Evolutionary conservation across 2,329 filamentous ascomycete species (phyloP).

Genomic region (Sphaerulina vaccinii): DNA sequence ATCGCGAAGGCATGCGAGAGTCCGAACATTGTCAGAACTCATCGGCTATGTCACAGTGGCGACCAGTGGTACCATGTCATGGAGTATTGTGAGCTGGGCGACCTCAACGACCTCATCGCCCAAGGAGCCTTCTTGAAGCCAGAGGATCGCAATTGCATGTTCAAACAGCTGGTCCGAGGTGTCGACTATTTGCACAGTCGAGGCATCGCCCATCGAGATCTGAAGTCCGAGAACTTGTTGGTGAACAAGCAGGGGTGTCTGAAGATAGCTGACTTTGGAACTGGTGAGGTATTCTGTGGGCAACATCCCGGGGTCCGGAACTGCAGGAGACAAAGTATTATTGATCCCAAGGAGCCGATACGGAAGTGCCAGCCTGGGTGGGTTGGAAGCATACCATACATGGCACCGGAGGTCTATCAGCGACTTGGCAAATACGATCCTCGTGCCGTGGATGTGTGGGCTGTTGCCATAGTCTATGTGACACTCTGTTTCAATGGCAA

Average conservation of each 20-base stretch:
- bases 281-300: constrained; percentile 80
- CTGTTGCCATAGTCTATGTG: constrained; percentile 78
- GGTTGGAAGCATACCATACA: constrained; percentile 82
- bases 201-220: constrained; percentile 85
- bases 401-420: constrained; percentile 77
- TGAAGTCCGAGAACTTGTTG: constrained; percentile 85
- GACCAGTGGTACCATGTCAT: constrained; percentile 87
- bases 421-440: constrained; percentile 70
- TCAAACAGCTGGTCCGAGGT: constrained; percentile 84
- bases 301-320: constrained; percentile 72
- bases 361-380: constrained; percentile 75
- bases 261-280: constrained; percentile 90
- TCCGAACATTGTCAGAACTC: constrained; percentile 80
- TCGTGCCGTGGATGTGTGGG: constrained; percentile 81
- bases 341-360: constrained; percentile 68
- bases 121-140: constrained; percentile 61
- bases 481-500: constrained; percentile 70
- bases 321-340: constrained; percentile 56
- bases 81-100: constrained; percentile 84
- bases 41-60: constrained; percentile 68
- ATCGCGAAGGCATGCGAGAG: constrained; percentile 83
- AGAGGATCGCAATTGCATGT: constrained; percentile 75
- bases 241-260: constrained; percentile 76
- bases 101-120: constrained; percentile 72
- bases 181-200: constrained; percentile 78